Evolutionary conservation across 2,329 filamentous ascomycete genomes (phyloP), one percentile per base, ranked within the genome.

Genomic region (Curvularia lunata): DNA sequence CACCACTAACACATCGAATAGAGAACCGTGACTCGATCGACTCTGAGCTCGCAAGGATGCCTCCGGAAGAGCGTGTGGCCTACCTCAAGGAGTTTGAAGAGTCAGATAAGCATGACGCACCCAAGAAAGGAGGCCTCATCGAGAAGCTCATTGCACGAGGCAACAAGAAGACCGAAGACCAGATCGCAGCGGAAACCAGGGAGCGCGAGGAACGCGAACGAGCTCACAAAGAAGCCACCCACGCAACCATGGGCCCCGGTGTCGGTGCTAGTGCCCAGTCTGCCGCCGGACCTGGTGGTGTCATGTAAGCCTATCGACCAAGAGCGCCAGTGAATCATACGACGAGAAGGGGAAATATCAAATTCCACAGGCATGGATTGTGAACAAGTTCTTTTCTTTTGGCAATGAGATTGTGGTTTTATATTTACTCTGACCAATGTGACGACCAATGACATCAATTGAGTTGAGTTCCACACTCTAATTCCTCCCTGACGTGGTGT

Each of bases 21-120:
- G 72, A 73, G 8, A 63, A 66, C 61, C 73, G 73, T 48, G 64
- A 65, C 42, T 71, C 66, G 46, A 64, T 71, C 65, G 74, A 76
- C 58, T 67, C 65, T 32, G 73, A 76, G 55, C 66, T 76, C 23
- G 72, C 67, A 12, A 61, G 64, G 45, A 74, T 75, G 68, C 58
- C 67, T 13, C 72, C 72, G 7, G 64, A 69, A 16, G 74, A 76
- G 62, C 72, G 74, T 54, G 69, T 69, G 28, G 68, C 68, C 30
- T 76, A 76, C 52, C 56, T 75, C 12, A 71, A 71, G 56, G 73
- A 76, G 58, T 73, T 73, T 37, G 74, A 76, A 41, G 69, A 76
- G 27, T 72, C 72, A 32, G 74, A 76, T 59, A 67, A 68, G 54
- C 61, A 65, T 25, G 74, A 63, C 49, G 52, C 56, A 41, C 67